These are phyloP conservation scores for Pleurotus platypus DNA, from an alignment of 768 basidiomycete species.

Conservation along the genomic window DNA sequence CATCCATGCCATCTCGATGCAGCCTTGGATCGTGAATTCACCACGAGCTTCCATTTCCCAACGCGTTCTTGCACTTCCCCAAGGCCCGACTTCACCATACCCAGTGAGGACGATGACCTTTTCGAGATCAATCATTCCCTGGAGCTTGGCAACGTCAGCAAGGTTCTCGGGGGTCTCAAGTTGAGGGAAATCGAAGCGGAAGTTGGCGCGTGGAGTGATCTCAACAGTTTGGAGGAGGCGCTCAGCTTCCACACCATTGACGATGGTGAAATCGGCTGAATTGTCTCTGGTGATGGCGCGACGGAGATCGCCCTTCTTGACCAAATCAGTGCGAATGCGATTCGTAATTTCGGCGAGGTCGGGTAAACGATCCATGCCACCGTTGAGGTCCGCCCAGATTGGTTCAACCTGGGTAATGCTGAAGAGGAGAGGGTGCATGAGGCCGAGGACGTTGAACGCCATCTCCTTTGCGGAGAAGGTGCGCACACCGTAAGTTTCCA, in stretches of 20 bases:
- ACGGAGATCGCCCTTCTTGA: conserved; percentile 87
- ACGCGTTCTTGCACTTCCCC: conserved; percentile 96
- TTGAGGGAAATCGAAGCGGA: conserved; percentile 91
- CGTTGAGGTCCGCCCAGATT: conserved; percentile 98
- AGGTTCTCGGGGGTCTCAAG: conserved; percentile 74
- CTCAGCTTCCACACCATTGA: conserved; percentile 89
- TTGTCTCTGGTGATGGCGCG: conserved; percentile 93
- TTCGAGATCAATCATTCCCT: conserved; percentile 89
- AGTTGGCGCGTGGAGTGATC: conserved; percentile 95
- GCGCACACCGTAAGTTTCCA: conserved; percentile 90
- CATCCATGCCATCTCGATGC: conserved; percentile 99
- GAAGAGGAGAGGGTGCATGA: conserved; percentile 99
- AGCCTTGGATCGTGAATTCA: conserved; percentile 96
- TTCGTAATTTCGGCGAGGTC: conserved; percentile 90
- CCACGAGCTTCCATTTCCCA: conserved; percentile 99
- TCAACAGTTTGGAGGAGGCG: conserved; percentile 88
- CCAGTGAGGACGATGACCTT: conserved; percentile 96
- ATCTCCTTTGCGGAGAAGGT: conserved; percentile 99
- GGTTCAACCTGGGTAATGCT: conserved; percentile 99
- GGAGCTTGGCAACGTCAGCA: conserved; percentile 72
- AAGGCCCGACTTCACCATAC: conserved; percentile 96
- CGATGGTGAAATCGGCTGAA: conserved; percentile 89
- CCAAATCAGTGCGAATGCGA: conserved; percentile 78
- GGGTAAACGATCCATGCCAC: conserved; percentile 96
- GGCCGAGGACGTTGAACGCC: conserved; percentile 99